These are phyloP conservation scores for Metroxylon sagu DNA, from an alignment of 176 grass and related monocot genomes.

Conservation along the genomic window DNA sequence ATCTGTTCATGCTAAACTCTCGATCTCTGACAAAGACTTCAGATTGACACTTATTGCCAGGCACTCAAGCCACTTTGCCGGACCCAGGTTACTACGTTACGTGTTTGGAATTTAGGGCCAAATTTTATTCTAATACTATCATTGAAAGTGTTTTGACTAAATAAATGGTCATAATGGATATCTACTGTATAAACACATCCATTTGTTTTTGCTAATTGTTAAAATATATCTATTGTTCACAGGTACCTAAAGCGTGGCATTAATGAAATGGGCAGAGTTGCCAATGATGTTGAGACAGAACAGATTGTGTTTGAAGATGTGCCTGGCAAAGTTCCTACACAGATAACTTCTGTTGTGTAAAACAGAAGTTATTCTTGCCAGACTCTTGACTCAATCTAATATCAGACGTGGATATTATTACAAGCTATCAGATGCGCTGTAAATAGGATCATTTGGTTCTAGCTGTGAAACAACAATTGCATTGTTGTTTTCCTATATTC, in stretches of 20 bases:
- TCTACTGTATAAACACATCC: too few relatives aligned
- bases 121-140: too few relatives aligned
- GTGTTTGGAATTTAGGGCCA: too few relatives aligned
- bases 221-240: not conserved
- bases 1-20: conserved; percentile 54
- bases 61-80: conserved; percentile 95
- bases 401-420: too few relatives aligned
- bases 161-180: too few relatives aligned
- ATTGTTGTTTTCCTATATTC: too few relatives aligned
- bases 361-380: conserved; percentile 38
- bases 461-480: too few relatives aligned
- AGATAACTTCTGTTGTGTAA: conserved; percentile 83
- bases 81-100: conserved; percentile 60
- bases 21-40: conserved; percentile 70
- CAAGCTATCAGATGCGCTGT: too few relatives aligned
- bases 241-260: conserved; percentile 94
- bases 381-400: too few relatives aligned
- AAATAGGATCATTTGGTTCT: too few relatives aligned
- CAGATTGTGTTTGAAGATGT: conserved; percentile 90
- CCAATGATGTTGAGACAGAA: conserved; percentile 97
- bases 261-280: conserved; percentile 93
- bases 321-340: conserved; percentile 36
- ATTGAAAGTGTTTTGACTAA: too few relatives aligned
- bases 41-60: conserved; percentile 90
- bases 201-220: too few relatives aligned